Conservation (phyloP, 305 asterid species). For the Fraxinus platypoda region DNA sequence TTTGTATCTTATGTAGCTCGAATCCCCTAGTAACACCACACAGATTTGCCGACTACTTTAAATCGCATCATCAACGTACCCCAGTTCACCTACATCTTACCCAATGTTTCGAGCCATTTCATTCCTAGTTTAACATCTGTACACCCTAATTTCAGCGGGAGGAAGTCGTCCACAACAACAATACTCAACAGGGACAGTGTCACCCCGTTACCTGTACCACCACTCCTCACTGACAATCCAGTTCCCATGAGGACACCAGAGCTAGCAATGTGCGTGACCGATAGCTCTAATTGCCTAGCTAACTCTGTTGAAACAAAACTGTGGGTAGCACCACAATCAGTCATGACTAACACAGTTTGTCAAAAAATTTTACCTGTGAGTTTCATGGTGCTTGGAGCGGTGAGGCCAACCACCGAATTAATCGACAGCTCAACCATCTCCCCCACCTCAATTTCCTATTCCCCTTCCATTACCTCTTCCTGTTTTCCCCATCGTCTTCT, state of each 20-base stretch:
- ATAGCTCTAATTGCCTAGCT: background rate
- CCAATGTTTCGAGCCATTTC: background rate
- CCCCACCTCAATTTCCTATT: too few relatives aligned
- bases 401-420: too few relatives aligned
- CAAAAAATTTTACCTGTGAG: too few relatives aligned
- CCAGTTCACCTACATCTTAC: background rate
- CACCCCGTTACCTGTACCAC: background rate
- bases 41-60: background rate
- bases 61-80: background rate
- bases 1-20: background rate
- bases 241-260: background rate
- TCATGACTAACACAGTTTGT: background rate
- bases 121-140: background rate
- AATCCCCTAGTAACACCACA: background rate
- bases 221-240: background rate
- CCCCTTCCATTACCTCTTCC: too few relatives aligned
- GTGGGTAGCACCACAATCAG: background rate
- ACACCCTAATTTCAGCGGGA: background rate
- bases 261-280: background rate
- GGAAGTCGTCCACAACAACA: background rate
- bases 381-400: too few relatives aligned
- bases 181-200: background rate
- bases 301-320: background rate
- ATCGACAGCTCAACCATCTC: too few relatives aligned
- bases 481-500: too few relatives aligned